Evolutionary conservation across 768 basidiomycete species (phyloP).

Genomic region (Lentinus brumalis): DNA sequence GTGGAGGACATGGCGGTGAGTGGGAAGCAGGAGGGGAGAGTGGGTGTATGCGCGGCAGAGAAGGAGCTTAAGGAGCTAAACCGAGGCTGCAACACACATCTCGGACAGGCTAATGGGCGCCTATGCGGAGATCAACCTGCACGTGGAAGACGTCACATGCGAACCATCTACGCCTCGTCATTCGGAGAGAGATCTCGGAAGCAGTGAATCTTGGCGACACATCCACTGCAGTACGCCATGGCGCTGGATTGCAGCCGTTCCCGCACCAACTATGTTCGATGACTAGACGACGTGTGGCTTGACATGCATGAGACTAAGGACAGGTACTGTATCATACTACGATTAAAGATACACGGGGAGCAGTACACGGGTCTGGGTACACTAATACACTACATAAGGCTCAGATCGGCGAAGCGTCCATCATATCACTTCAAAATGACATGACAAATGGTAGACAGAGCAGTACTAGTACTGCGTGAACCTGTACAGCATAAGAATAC

Average conservation of each 20-base stretch:
- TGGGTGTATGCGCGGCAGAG: neutral
- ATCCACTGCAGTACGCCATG: no score
- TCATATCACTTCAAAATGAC: neutral
- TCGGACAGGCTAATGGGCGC: slow-evolving; percentile 1
- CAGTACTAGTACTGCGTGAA: neutral
- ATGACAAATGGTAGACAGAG: neutral
- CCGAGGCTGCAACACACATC: neutral
- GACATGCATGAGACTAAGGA: no score
- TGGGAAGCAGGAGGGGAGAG: neutral
- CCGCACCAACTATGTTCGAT: no score
- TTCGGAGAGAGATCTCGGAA: no score
- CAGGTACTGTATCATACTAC: no score
- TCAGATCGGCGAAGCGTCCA: no score
- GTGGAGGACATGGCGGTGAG: slow-evolving; percentile 25
- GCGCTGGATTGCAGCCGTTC: no score
- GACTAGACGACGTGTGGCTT: no score
- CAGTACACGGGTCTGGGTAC: neutral
- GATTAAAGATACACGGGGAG: no score
- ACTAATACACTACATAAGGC: neutral
- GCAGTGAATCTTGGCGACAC: no score
- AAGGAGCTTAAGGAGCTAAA: neutral
- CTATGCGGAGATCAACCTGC: slow-evolving; percentile 17
- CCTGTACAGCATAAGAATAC: neutral
- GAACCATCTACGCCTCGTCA: neutral
- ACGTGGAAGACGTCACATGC: slow-evolving; percentile 23